phyloP scores from a whole-genome alignment of 2,329 filamentous ascomycete species.

The Neophaeococcomyces aloes region DNA sequence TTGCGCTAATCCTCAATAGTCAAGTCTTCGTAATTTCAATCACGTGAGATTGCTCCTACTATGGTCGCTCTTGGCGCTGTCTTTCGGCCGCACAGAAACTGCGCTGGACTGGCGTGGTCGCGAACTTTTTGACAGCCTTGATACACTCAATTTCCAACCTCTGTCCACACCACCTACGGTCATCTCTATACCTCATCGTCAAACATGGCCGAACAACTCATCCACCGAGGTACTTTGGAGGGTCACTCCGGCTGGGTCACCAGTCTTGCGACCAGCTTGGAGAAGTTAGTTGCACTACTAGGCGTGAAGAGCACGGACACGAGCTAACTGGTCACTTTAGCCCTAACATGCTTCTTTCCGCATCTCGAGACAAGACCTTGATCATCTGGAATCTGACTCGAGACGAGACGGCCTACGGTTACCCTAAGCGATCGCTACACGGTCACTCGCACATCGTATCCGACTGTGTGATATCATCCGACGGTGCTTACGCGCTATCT shows the following conservation, averaged over 20 bases:
- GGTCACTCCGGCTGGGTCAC: conserved; percentile 99
- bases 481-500: conserved; percentile 97
- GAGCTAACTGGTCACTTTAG: conserved; percentile 32
- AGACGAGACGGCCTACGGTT: conserved; percentile 95
- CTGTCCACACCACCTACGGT: not conserved
- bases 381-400: conserved; percentile 99
- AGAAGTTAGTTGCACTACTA: conserved; percentile 59
- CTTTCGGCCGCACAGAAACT: not conserved
- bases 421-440: conserved; percentile 97
- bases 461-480: conserved; percentile 99
- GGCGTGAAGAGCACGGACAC: conserved; percentile 13
- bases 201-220: conserved; percentile 82
- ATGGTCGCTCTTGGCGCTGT: not conserved
- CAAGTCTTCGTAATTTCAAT: not conserved
- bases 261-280: conserved; percentile 93
- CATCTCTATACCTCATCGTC: conserved; percentile 2
- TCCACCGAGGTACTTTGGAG: conserved; percentile 94
- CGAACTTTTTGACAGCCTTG: conserved; percentile 5
- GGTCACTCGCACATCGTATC: conserved; percentile 99
- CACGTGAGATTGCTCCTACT: not conserved
- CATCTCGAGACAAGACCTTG: conserved; percentile 92
- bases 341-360: conserved; percentile 99
- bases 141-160: not conserved
- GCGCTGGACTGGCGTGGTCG: not conserved
- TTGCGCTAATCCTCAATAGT: no score